These are phyloP conservation scores for Avena insularis DNA, from an alignment of 176 grass and related monocot species.

Conservation along the genomic window DNA sequence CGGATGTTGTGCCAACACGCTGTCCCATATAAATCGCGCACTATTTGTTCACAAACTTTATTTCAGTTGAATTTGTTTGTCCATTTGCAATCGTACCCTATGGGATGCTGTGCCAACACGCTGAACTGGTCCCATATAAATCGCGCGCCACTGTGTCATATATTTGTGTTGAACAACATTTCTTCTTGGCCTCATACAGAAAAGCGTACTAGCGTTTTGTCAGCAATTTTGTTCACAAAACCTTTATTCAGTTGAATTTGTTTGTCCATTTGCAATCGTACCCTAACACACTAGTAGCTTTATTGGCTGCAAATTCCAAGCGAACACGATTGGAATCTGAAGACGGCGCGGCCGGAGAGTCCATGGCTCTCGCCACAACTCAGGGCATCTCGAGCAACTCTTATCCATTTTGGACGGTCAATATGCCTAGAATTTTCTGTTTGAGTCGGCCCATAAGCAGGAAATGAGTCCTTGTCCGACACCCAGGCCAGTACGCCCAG, in stretches of 20 bases:
- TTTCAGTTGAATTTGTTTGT: neutral
- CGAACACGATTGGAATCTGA: neutral
- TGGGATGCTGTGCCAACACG: neutral
- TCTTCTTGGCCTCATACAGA: neutral
- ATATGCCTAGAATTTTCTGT: too few species aligned
- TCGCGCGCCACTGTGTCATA: neutral
- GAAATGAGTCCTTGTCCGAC: too few species aligned
- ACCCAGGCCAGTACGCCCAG: too few species aligned
- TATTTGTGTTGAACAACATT: neutral
- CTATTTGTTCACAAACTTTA: neutral
- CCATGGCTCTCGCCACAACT: neutral
- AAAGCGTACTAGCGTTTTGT: neutral
- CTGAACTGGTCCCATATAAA: neutral
- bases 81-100: neutral
- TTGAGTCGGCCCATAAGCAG: too few species aligned
- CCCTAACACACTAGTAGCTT: neutral
- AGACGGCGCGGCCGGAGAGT: neutral
- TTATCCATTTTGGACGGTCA: too few species aligned
- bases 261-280: neutral
- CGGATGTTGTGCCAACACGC: neutral
- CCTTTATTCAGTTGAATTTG: neutral
- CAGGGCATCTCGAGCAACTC: too few species aligned
- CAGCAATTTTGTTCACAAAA: neutral
- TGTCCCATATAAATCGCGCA: neutral
- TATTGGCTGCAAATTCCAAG: neutral